Evolutionary conservation across 2,329 filamentous ascomycete species (phyloP), one percentile per base, ranked within the genome.

Genomic region (Diaporthe aspalathi): DNA sequence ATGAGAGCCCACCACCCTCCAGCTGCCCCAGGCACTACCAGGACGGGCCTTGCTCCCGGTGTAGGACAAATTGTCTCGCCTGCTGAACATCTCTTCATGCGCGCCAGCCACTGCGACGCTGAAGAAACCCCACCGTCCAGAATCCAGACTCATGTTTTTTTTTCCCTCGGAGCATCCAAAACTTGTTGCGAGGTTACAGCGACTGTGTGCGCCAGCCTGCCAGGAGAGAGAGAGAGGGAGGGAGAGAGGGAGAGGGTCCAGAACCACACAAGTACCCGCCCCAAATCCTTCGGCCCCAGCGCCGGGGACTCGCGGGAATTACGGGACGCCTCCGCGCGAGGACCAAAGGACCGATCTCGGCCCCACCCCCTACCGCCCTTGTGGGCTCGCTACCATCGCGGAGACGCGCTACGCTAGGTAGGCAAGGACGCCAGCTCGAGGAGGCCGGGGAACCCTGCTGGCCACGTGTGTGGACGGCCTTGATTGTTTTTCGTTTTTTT

Each of bases 381-480:
- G n/a, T n/a, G n/a, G n/a, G n/a, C n/a, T n/a, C n/a, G n/a, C n/a
- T n/a, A n/a, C n/a, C n/a, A n/a, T n/a, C n/a, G n/a, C n/a, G 24
- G 56, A 60, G 29, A 40, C 57, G 40, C 57, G 43, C 32, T 35
- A 35, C 32, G 9, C 32, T 35, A 5, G 9, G 5, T 35, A 35
- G 5, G 32, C 32, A 35, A 9, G 11, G 35, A 12, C 35, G 6
- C 22, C 43, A 24, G 43, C 27, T 16, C n/a, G 20, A 43, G 43
- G 45, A 2, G 35, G 27, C 43, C 27, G 60, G 60, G 60, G 60
- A 65, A 65, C 60, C 60, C 60, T 65, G 60, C 29, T 2, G 3
- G 45, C 60, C 60, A 65, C 60, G 60, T 65, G 60, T 65, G 45
- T 35, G 32, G 32, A n/a, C n/a, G n/a, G n/a, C n/a, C n/a, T n/a